phyloP scores from a whole-genome alignment of 1,284 basidiomycete genomes.

The Austropuccinia psidii region DNA sequence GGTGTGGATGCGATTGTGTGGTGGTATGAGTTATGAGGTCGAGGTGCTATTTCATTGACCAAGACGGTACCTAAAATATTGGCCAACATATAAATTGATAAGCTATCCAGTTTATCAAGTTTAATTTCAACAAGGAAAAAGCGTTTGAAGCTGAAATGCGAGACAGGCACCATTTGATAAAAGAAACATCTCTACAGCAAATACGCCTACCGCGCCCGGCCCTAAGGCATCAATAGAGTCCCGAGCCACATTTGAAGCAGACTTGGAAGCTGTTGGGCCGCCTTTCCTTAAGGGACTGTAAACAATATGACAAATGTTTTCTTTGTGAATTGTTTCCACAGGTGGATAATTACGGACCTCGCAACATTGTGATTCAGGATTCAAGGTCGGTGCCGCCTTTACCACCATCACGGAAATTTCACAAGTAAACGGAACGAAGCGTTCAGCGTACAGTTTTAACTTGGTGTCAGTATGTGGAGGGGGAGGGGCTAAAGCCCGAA shows the following conservation, averaged over 20 bases:
- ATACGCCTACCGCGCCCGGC: constrained; percentile 75
- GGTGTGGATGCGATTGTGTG: constrained; percentile 98
- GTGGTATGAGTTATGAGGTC: constrained; percentile 97
- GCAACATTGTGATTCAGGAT: constrained; percentile 50
- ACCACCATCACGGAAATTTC: constrained; percentile 99
- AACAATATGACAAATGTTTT: constrained; percentile 89
- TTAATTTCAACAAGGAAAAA: background rate
- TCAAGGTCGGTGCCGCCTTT: constrained; percentile 54
- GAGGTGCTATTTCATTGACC: constrained; percentile 97
- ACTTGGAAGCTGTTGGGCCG: constrained; percentile 54
- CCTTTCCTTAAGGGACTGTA: constrained; percentile 66
- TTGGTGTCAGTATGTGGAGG: constrained; percentile 54
- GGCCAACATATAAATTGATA: too few species aligned
- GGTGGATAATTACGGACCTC: constrained; percentile 77
- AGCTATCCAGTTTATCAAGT: too few species aligned
- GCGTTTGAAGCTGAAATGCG: background rate
- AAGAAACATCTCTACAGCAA: constrained; percentile 97
- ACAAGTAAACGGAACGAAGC: constrained; percentile 79
- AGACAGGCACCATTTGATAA: constrained; percentile 64
- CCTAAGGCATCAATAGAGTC: constrained; percentile 66
- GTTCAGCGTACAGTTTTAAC: constrained; percentile 76
- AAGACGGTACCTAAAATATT: constrained; percentile 61
- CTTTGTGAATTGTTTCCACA: constrained; percentile 91
- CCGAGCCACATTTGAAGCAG: constrained; percentile 71
- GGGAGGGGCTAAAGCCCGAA: constrained; percentile 52